These are phyloP conservation scores for Penicillium sp. DNA, from an alignment of 2,329 filamentous ascomycete species.

Conservation along the genomic window DNA sequence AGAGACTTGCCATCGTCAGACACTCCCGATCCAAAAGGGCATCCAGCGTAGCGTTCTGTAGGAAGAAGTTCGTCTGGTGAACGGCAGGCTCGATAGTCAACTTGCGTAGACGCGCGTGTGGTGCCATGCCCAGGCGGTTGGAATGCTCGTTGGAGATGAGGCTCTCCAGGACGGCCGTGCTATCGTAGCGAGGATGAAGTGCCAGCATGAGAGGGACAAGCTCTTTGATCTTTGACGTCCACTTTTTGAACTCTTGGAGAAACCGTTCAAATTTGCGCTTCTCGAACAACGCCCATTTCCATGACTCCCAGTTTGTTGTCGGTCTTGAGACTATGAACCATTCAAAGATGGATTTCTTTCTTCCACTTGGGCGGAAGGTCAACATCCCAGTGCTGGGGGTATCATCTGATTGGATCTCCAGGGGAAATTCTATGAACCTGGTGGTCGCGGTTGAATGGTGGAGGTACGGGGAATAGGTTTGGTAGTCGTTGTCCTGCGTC, in stretches of 20 bases:
- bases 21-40: not conserved
- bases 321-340: not conserved
- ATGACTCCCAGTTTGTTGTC: not conserved
- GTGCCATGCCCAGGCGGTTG: not conserved
- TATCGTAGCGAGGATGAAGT: not conserved
- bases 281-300: not conserved
- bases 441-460: not conserved
- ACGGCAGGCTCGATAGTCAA: not conserved
- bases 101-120: not conserved
- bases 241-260: not conserved
- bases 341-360: not conserved
- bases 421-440: not conserved
- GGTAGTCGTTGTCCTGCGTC: not conserved
- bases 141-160: not conserved
- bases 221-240: not conserved
- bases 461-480: not conserved
- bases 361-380: not conserved
- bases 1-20: not conserved
- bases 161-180: not conserved
- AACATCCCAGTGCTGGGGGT: not conserved
- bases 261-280: not conserved
- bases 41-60: not conserved
- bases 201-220: not conserved
- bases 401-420: not conserved
- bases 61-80: not conserved